These are phyloP conservation scores for Lactarius sp. DNA, from an alignment of 768 basidiomycete genomes.

Conservation along the genomic window DNA sequence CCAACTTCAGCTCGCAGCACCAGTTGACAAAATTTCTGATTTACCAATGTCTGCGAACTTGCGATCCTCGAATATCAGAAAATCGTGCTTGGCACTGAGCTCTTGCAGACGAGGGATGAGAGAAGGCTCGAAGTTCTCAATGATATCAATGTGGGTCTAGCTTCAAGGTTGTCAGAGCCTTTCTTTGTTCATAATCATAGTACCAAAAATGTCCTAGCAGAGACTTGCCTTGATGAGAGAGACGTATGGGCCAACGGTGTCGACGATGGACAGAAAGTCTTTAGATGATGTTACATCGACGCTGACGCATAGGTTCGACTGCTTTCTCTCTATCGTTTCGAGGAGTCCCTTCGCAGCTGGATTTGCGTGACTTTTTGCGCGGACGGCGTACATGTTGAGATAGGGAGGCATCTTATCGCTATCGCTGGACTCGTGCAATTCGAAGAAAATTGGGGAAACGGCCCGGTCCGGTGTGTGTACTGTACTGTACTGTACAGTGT, in stretches of 20 bases:
- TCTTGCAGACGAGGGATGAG: conserved; percentile 64
- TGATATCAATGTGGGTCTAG: conserved; percentile 94
- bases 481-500: too few relatives aligned
- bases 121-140: conserved; percentile 80
- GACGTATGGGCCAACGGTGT: conserved; percentile 81
- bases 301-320: conserved; percentile 89
- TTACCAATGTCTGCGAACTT: conserved; percentile 98
- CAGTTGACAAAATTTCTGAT: conserved; percentile 20
- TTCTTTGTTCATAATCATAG: conserved; percentile 27
- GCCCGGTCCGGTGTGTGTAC: neutral
- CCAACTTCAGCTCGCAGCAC: neutral
- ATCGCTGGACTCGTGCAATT: neutral
- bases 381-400: conserved; percentile 54
- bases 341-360: conserved; percentile 76
- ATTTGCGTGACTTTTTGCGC: conserved; percentile 57
- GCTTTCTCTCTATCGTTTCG: conserved; percentile 78
- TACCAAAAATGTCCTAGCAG: neutral
- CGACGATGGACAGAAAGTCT: conserved; percentile 81
- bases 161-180: conserved; percentile 26
- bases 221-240: conserved; percentile 86
- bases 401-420: conserved; percentile 26
- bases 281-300: conserved; percentile 83
- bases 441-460: neutral
- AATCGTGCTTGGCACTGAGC: conserved; percentile 79
- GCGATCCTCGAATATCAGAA: conserved; percentile 95